Conservation (phyloP, 1,284 basidiomycete genomes). For the Neolentinus lepideus region DNA sequence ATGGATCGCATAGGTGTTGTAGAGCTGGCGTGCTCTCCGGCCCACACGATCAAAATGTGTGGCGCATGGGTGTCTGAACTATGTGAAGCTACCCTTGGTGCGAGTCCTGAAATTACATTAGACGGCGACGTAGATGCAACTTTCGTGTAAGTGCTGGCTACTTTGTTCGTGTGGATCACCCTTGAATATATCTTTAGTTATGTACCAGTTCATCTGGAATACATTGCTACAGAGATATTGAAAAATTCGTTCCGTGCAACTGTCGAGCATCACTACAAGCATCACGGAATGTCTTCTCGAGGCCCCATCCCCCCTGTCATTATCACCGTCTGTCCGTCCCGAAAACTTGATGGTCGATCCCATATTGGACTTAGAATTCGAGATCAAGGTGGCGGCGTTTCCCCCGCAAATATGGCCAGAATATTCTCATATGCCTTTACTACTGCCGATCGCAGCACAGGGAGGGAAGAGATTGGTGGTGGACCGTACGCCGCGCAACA, state of each 20-base stretch:
- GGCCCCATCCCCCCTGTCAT: conserved; percentile 52
- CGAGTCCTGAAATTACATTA: conserved; percentile 57
- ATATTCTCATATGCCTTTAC: conserved; percentile 92
- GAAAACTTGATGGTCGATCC: conserved; percentile 25
- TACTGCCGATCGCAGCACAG: conserved; percentile 47
- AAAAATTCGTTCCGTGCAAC: conserved; percentile 91
- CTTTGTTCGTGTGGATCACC: neutral
- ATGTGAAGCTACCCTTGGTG: conserved; percentile 82
- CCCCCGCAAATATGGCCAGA: conserved; percentile 62
- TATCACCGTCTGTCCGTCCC: conserved; percentile 65
- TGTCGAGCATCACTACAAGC: conserved; percentile 63
- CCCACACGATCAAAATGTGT: conserved; percentile 67
- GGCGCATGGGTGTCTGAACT: conserved; percentile 78
- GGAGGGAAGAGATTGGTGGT: conserved; percentile 41
- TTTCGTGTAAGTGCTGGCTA: conserved; percentile 55
- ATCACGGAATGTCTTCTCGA: conserved; percentile 25
- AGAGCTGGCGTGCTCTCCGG: conserved; percentile 61
- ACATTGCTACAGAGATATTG: conserved; percentile 79
- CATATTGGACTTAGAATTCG: conserved; percentile 76
- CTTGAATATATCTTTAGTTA: conserved; percentile 42
- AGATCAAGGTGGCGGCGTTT: conserved; percentile 83
- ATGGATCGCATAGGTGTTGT: conserved; percentile 55
- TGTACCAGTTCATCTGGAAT: conserved; percentile 85
- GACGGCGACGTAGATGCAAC: conserved; percentile 67
- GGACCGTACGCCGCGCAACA: conserved; percentile 72